These are phyloP conservation scores for Kurtzmaniella quercitrusa DNA, from an alignment of 1,139 yeast species.

Conservation along the genomic window DNA sequence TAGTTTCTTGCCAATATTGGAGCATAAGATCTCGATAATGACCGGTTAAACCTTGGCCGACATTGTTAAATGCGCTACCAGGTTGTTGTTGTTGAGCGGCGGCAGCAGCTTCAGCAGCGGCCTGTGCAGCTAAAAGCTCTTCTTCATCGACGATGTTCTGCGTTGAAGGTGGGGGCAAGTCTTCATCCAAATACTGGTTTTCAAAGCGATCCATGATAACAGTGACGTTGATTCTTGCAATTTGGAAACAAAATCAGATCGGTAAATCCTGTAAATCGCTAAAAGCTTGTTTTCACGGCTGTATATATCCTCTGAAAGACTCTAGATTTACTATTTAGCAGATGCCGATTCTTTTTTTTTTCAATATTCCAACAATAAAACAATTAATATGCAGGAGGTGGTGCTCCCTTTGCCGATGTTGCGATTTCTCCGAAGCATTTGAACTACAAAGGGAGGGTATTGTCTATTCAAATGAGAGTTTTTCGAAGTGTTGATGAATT, in stretches of 20 bases:
- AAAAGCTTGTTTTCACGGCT: neutral
- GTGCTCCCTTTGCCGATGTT: neutral
- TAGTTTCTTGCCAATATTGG: conserved; percentile 96
- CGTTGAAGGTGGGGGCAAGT: conserved; percentile 10
- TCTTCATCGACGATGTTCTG: conserved; percentile 32
- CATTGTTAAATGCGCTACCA: conserved; percentile 81
- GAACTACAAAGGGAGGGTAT: no score
- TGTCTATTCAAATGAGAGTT: no score
- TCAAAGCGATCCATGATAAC: conserved; percentile 7
- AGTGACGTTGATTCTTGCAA: neutral
- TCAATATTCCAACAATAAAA: neutral
- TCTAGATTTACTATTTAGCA: neutral
- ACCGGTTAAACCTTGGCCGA: conserved; percentile 88
- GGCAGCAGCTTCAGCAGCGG: conserved; percentile 49
- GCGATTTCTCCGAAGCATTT: no score
- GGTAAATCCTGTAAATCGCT: neutral
- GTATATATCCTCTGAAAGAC: neutral
- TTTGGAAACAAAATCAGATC: neutral
- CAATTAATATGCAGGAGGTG: neutral
- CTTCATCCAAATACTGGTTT: conserved; percentile 8
- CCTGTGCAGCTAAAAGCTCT: conserved; percentile 40
- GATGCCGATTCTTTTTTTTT: neutral
- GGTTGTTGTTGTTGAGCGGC: conserved; percentile 44
- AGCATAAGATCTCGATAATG: conserved; percentile 83
- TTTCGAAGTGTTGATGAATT: no score